Evolutionary conservation across 2,329 filamentous ascomycete species (phyloP).

Genomic region (Ramularia endophylla): DNA sequence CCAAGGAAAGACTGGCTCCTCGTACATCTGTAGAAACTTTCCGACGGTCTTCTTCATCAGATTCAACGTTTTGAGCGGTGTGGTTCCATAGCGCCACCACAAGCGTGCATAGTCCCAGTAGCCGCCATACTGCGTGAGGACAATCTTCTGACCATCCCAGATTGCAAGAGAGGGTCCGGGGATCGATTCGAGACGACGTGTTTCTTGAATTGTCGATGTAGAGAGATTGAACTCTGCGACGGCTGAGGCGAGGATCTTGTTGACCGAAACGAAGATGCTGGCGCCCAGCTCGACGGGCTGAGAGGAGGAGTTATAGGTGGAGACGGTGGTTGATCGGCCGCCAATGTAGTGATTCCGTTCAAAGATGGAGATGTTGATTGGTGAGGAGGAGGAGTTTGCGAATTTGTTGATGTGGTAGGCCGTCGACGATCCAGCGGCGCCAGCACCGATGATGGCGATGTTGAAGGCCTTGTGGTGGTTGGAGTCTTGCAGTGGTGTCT

Average conservation of each 20-base stretch:
- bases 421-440: slow-evolving; percentile 78
- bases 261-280: slow-evolving; percentile 83
- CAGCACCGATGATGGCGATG: slow-evolving; percentile 53
- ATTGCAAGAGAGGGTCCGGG: slow-evolving; percentile 60
- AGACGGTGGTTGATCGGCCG: slow-evolving; percentile 79
- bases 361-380: slow-evolving; percentile 78
- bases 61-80: slow-evolving; percentile 66
- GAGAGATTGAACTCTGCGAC: slow-evolving; percentile 64
- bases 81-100: slow-evolving; percentile 77
- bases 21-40: slow-evolving; percentile 74
- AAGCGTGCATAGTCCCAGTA: slow-evolving; percentile 81
- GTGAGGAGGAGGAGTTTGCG: slow-evolving; percentile 53
- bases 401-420: slow-evolving; percentile 77
- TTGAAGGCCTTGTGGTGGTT: slow-evolving; percentile 6
- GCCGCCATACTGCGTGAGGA: slow-evolving; percentile 58
- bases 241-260: slow-evolving; percentile 73
- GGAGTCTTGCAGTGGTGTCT: slow-evolving; percentile 10
- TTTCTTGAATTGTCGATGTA: slow-evolving; percentile 27
- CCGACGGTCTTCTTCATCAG: slow-evolving; percentile 66
- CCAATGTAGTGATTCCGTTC: slow-evolving; percentile 74
- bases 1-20: slow-evolving; percentile 79
- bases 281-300: slow-evolving; percentile 80
- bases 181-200: slow-evolving; percentile 40
- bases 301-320: slow-evolving; percentile 62
- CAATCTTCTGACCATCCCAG: slow-evolving; percentile 75